Evolutionary conservation across 805 yeast species (phyloP).

Genomic region (Starmera caribaea): DNA sequence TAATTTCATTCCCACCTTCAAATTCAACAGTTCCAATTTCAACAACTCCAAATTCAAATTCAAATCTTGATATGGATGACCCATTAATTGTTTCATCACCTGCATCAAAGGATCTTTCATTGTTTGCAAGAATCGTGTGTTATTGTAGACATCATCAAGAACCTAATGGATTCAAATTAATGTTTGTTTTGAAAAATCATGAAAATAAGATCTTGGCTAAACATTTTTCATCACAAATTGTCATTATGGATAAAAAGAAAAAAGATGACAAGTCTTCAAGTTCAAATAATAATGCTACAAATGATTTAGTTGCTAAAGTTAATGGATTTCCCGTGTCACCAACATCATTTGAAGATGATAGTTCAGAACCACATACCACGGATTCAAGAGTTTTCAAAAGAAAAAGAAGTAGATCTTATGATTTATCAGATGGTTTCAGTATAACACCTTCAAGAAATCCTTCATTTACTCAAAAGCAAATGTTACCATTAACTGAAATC

Average conservation of each 20-base stretch:
- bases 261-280: conserved; percentile 10
- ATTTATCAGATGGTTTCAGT: conserved; percentile 25
- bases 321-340: conserved; percentile 40
- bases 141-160: conserved; percentile 95
- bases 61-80: conserved; percentile 3
- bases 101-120: conserved; percentile 27
- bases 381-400: conserved; percentile 34
- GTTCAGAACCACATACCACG: conserved; percentile 38
- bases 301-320: background rate
- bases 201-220: conserved; percentile 60
- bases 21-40: conserved; percentile 1
- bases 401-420: conserved; percentile 30
- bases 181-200: conserved; percentile 57
- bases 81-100: no score
- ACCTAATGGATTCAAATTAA: conserved; percentile 68
- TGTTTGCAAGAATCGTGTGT: conserved; percentile 77
- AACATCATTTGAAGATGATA: conserved; percentile 51
- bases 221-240: conserved; percentile 60
- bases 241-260: conserved; percentile 91
- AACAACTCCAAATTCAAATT: background rate
- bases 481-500: conserved; percentile 29
- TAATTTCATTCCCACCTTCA: conserved; percentile 63
- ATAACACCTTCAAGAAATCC: conserved; percentile 25
- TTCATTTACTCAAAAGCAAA: conserved; percentile 21
- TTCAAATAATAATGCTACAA: conserved; percentile 1